Conservation (phyloP, 768 basidiomycete genomes). For the Tylopilus plumbeoviolaceoides region DNA sequence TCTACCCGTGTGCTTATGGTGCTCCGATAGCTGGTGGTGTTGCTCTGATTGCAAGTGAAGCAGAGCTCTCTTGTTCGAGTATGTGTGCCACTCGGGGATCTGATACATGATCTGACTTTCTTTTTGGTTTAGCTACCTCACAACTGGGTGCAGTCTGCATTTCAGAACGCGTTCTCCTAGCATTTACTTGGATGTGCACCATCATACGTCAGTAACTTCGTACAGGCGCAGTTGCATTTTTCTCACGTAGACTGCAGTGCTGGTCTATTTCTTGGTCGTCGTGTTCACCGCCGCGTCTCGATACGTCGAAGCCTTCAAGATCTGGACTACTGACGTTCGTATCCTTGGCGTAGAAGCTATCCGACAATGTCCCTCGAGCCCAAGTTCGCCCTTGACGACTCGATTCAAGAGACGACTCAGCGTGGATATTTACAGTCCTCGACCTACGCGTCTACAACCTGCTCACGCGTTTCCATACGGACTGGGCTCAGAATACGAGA, state of each 20-base stretch:
- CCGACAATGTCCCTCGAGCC: conserved; percentile 29
- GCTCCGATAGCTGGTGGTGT: conserved; percentile 46
- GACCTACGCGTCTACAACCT: conserved; percentile 37
- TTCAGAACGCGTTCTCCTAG: conserved; percentile 53
- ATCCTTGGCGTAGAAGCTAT: conserved; percentile 36
- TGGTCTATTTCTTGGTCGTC: conserved; percentile 54
- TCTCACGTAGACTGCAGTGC: conserved; percentile 37
- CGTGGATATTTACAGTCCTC: conserved; percentile 42
- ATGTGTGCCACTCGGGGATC: background rate
- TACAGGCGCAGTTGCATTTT: background rate
- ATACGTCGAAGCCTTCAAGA: conserved; percentile 39
- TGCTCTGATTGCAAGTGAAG: conserved; percentile 41
- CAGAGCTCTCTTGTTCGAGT: conserved; percentile 38
- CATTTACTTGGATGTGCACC: conserved; percentile 55
- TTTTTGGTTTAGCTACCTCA: background rate
- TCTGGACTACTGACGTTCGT: conserved; percentile 52
- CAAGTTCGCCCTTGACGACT: conserved; percentile 32
- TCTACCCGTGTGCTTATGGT: conserved; percentile 5
- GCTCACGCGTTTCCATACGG: conserved; percentile 24
- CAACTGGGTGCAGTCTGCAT: conserved; percentile 33
- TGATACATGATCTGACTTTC: background rate
- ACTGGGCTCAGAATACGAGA: conserved; percentile 41
- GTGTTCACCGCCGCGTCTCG: conserved; percentile 41
- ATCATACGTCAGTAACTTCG: conserved; percentile 34
- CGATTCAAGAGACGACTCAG: conserved; percentile 33